A percentile compares a stretch with the other conserved stretches of the same genome.
phyloP scores from a whole-genome alignment of 2,329 filamentous ascomycete species.

The Cercospora zeae-maydis region DNA sequence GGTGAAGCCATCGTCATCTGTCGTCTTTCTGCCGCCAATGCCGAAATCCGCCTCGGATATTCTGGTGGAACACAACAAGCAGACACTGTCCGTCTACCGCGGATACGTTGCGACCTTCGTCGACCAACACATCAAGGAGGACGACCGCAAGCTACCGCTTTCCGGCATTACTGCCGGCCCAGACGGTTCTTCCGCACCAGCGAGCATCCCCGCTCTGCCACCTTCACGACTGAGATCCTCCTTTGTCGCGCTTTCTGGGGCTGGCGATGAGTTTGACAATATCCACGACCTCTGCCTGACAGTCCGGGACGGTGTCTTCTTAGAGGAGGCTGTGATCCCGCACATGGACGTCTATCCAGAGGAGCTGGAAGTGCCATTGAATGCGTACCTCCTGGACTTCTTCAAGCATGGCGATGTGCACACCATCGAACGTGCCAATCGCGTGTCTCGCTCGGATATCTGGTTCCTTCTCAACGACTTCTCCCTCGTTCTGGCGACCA shows the following conservation, averaged over 20 bases:
- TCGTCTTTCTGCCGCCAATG: conserved; percentile 63
- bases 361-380: conserved; percentile 54
- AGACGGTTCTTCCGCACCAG: conserved; percentile 27
- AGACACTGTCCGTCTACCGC: conserved; percentile 63
- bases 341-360: conserved; percentile 61
- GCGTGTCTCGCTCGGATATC: conserved; percentile 62
- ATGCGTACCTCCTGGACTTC: conserved; percentile 71
- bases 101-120: conserved; percentile 68
- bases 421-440: conserved; percentile 61
- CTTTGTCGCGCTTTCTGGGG: conserved; percentile 69
- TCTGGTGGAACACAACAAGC: conserved; percentile 59
- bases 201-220: conserved; percentile 33
- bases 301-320: conserved; percentile 64
- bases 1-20: conserved; percentile 57
- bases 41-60: conserved; percentile 56
- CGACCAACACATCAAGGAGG: conserved; percentile 56
- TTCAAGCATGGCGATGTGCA: conserved; percentile 67
- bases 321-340: conserved; percentile 70
- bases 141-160: conserved; percentile 58
- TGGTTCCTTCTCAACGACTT: conserved; percentile 71
- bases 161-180: conserved; percentile 50
- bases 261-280: conserved; percentile 59
- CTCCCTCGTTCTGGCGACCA: conserved; percentile 64
- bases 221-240: conserved; percentile 57
- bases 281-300: conserved; percentile 66